phyloP scores from a whole-genome alignment of 768 basidiomycete genomes.

The Trametes sanguinea region DNA sequence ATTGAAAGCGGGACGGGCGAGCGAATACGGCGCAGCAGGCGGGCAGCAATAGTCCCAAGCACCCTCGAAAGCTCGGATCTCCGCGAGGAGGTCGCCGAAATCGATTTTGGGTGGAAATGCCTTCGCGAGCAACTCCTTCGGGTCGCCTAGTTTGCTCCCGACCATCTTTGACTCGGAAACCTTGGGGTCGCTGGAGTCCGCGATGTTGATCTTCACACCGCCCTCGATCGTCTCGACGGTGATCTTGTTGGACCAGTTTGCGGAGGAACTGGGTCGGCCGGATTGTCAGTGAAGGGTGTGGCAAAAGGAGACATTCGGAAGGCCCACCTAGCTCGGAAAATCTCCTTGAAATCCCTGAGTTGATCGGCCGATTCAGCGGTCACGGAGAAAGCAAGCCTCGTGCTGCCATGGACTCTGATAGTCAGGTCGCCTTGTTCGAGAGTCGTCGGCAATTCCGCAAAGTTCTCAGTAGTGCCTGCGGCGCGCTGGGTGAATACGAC shows the following conservation, averaged over 20 bases:
- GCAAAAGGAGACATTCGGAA: too few relatives aligned
- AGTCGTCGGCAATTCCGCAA: constrained; percentile 31
- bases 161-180: constrained; percentile 20
- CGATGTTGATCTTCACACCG: constrained; percentile 28
- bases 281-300: not conserved
- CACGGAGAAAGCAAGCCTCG: constrained; percentile 22
- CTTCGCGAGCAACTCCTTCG: constrained; percentile 24
- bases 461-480: constrained; percentile 33
- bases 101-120: constrained; percentile 28
- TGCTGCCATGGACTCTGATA: constrained; percentile 31
- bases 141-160: constrained; percentile 21
- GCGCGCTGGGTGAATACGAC: not conserved
- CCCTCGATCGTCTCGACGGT: constrained; percentile 22
- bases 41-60: constrained; percentile 31
- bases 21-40: constrained; percentile 28
- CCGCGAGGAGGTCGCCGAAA: constrained; percentile 26
- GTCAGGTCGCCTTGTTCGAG: constrained; percentile 27
- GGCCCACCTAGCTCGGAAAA: too few relatives aligned
- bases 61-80: constrained; percentile 33
- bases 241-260: constrained; percentile 29
- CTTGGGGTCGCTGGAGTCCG: constrained; percentile 1
- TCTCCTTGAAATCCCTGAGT: too few relatives aligned
- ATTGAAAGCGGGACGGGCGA: constrained; percentile 36
- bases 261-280: constrained; percentile 28
- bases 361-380: not conserved